Evolutionary conservation across 2,329 filamentous ascomycete genomes (phyloP), one percentile per base, ranked within the genome.

Genomic region (Hypoxylon sp.): DNA sequence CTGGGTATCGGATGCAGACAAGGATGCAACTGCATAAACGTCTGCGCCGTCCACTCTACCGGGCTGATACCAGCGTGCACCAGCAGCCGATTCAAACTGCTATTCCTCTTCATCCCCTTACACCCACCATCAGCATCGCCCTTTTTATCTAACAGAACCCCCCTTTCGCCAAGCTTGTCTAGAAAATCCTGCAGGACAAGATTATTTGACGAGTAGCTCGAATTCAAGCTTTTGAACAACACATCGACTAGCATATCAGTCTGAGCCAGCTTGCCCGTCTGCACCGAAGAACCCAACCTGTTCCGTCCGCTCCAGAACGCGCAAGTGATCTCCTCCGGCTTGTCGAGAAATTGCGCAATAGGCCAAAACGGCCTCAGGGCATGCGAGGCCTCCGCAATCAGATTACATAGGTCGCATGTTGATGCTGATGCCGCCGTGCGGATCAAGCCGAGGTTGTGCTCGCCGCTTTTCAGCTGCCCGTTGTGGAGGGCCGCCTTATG

Each of bases 11-110:
- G 70, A 52, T 73, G 55, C 10, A 67, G 2, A 46, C 70, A 73
- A 33, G 71, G 71, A 59, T 72, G 71, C 29, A 73, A 46, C 46
- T 73, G 67, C 35, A 71, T 35, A 6, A 72, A 72, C 5, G 60
- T 64, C 66, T 71, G 70, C 24, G 60, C 33, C 35, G 51, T 68
- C 42, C 54, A 60, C 2, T 42, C 10, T 3, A 71, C 70, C 2
- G 67, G 67, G 2, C 54, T 46, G 11, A 67, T 29, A 5, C 70
- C 67, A 3, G 61, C 69, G 2, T 54, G 33, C 17, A 72, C 66
- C 19, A 69, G 22, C 10, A 72, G 51, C 10, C 37, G 3, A 62
- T 64, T 66, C 0, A 69, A 39, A 46, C 60, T 71, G 31, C 37
- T 62, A 51, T 65, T 65, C 55, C 31, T 52, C 9, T 17, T 35